Percentiles rank a stretch among this genome's conserved stretches.
Conservation (phyloP, 2,329 filamentous ascomycete species). For the Biscogniauxia sp. region DNA sequence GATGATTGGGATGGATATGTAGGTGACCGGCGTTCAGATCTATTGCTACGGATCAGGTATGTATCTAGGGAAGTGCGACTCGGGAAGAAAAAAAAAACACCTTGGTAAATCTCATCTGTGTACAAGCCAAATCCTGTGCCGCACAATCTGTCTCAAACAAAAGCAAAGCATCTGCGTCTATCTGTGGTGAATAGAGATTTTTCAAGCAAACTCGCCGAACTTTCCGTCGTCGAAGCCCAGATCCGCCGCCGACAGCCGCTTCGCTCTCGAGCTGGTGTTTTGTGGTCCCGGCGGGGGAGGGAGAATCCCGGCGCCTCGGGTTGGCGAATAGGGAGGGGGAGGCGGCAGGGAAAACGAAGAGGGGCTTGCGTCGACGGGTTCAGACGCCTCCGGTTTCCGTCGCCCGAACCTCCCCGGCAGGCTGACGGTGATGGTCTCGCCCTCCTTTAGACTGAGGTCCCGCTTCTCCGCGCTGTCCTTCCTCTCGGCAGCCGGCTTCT, state of each 20-base stretch:
- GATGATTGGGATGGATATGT: constrained; percentile 4
- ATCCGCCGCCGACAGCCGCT: constrained; percentile 58
- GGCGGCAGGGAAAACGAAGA: constrained; percentile 72
- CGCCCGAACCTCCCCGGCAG: constrained; percentile 59
- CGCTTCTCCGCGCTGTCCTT: constrained; percentile 54
- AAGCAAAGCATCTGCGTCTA: constrained; percentile 3
- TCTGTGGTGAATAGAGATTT: constrained; percentile 7
- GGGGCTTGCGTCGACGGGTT: constrained; percentile 30
- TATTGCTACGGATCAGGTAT: constrained; percentile 4
- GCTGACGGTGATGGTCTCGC: constrained; percentile 83
- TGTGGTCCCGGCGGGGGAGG: constrained; percentile 66
- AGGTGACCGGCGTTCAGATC: constrained; percentile 4
- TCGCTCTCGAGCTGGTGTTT: constrained; percentile 51
- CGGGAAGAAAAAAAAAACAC: too few relatives aligned
- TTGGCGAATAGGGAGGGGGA: constrained; percentile 43
- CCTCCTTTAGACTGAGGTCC: constrained; percentile 84
- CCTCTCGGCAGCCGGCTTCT: constrained; percentile 36
- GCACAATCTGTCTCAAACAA: constrained; percentile 5
- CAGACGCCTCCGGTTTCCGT: constrained; percentile 40
- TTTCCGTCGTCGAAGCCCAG: constrained; percentile 84
- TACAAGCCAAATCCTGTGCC: neutral
- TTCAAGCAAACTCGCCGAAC: constrained; percentile 79
- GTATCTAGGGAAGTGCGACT: constrained; percentile 6
- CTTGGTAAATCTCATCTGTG: constrained; percentile 6
- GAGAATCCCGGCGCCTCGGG: constrained; percentile 40